These are phyloP conservation scores for Pterocarpus santalinus DNA, from an alignment of 306 rosid genomes.

Conservation along the genomic window DNA sequence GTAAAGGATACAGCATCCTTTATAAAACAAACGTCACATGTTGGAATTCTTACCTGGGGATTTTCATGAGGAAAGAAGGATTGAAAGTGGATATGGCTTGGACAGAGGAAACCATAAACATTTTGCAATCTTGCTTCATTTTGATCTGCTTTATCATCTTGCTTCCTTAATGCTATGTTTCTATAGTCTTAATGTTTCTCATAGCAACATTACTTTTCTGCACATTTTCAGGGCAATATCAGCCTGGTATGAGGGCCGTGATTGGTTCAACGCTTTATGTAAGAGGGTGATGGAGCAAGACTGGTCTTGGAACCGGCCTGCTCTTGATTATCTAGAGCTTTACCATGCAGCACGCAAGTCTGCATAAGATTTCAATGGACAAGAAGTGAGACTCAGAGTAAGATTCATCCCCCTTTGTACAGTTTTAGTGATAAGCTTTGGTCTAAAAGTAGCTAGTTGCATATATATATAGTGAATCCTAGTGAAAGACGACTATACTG, in stretches of 20 bases:
- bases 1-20: too few relatives aligned
- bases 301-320: conserved; percentile 99
- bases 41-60: too few relatives aligned
- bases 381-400: conserved; percentile 28
- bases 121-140: too few relatives aligned
- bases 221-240: conserved; percentile 80
- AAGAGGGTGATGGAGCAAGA: conserved; percentile 97
- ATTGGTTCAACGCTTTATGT: conserved; percentile 86
- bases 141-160: conserved; percentile 3
- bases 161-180: conserved; percentile 1
- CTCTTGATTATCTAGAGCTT: conserved; percentile 94
- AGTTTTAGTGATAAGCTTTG: conserved; percentile 47
- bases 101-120: too few relatives aligned
- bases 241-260: conserved; percentile 81
- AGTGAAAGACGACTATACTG: conserved; percentile 9
- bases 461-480: conserved; percentile 39
- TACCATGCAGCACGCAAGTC: conserved; percentile 88
- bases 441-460: conserved; percentile 38
- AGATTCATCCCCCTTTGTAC: conserved; percentile 55
- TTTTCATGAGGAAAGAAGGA: too few relatives aligned
- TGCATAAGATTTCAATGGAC: conserved; percentile 37
- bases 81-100: too few relatives aligned
- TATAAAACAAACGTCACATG: too few relatives aligned
- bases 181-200: background rate
- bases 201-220: conserved; percentile 20